These are phyloP conservation scores for Cytospora mali DNA, from an alignment of 2,329 filamentous ascomycete species.

Conservation along the genomic window DNA sequence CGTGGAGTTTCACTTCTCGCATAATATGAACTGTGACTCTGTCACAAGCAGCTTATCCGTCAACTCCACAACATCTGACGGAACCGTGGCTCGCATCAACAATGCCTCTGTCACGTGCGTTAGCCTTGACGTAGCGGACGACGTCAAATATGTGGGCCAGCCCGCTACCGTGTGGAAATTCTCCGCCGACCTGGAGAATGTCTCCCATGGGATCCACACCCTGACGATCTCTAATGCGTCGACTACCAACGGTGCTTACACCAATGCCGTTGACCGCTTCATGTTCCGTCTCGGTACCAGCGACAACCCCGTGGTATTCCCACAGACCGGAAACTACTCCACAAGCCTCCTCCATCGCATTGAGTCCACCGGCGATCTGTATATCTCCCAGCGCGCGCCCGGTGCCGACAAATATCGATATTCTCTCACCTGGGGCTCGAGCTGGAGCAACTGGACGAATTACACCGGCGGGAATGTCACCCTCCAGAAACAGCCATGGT, in stretches of 20 bases:
- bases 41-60: conserved; percentile 53
- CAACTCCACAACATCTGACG: conserved; percentile 54
- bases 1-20: conserved; percentile 55
- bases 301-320: conserved; percentile 63
- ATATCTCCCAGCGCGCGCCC: conserved; percentile 60
- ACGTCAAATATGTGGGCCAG: conserved; percentile 49
- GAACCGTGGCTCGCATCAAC: conserved; percentile 47
- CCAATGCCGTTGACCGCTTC: conserved; percentile 60
- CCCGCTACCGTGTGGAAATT: conserved; percentile 58
- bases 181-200: conserved; percentile 53
- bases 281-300: conserved; percentile 60
- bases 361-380: conserved; percentile 38
- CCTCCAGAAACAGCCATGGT: conserved; percentile 56
- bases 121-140: conserved; percentile 39
- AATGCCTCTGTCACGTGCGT: conserved; percentile 48
- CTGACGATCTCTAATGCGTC: conserved; percentile 59
- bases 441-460: conserved; percentile 60
- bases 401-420: conserved; percentile 66
- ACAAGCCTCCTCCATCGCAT: conserved; percentile 49
- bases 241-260: conserved; percentile 45
- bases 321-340: conserved; percentile 59
- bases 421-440: conserved; percentile 61
- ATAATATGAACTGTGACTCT: conserved; percentile 61
- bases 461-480: conserved; percentile 54
- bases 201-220: conserved; percentile 63